Conservation (phyloP, 148 eudicot genomes). For the Fallopia convolvulus region DNA sequence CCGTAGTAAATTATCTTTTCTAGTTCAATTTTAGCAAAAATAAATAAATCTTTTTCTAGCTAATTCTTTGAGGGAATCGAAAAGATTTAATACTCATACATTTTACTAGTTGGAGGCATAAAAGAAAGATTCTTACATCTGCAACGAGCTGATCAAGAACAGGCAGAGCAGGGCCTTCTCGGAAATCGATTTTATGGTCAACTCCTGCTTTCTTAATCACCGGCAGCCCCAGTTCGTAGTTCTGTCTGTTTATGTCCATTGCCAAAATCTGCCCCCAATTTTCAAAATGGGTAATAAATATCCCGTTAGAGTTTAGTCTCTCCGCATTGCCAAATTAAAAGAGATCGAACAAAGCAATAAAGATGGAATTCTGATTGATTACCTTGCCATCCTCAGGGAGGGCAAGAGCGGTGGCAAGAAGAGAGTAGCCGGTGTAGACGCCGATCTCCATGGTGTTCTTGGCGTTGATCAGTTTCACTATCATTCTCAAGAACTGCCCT, state of each 20-base stretch:
- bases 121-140: slow-evolving; percentile 31
- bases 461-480: slow-evolving; percentile 69
- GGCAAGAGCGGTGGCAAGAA: slow-evolving; percentile 92
- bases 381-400: slow-evolving; percentile 91
- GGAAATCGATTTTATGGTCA: slow-evolving; percentile 62
- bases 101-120: too few relatives aligned
- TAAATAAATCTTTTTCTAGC: too few relatives aligned
- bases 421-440: slow-evolving; percentile 86
- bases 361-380: not conserved
- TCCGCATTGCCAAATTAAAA: too few relatives aligned
- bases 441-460: slow-evolving; percentile 91
- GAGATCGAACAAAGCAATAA: too few relatives aligned
- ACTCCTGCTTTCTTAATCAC: slow-evolving; percentile 61
- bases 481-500: slow-evolving; percentile 79
- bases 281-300: not conserved
- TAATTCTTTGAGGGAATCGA: too few relatives aligned
- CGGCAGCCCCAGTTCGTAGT: slow-evolving; percentile 58
- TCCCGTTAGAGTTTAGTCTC: too few relatives aligned
- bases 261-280: slow-evolving; percentile 47
- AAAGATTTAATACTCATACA: too few relatives aligned
- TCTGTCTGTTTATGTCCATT: slow-evolving; percentile 65
- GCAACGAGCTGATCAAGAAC: slow-evolving; percentile 46
- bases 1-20: too few relatives aligned
- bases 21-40: too few relatives aligned
- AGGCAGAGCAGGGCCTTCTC: slow-evolving; percentile 75